Percentiles rank a stretch among this genome's conserved stretches.
Conservation (phyloP, 768 basidiomycete genomes). For the Naganishia vaughanmartiniae region DNA sequence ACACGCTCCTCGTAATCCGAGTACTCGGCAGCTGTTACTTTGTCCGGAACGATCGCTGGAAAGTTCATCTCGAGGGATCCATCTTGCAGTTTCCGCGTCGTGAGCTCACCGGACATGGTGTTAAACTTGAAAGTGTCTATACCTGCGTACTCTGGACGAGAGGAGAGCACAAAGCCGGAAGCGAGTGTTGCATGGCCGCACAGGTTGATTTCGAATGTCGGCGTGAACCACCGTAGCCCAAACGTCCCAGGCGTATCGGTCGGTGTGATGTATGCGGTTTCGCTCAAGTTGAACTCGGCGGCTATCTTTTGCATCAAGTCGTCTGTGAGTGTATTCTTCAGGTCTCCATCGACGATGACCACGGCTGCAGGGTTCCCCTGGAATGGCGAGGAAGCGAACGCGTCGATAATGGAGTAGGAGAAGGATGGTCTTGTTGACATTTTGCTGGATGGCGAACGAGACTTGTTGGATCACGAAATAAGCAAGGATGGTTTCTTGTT, state of each 20-base stretch:
- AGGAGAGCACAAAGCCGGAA: constrained; percentile 24
- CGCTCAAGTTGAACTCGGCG: constrained; percentile 31
- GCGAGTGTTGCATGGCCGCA: constrained; percentile 35
- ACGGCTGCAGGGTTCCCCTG: constrained; percentile 34
- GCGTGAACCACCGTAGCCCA: constrained; percentile 31
- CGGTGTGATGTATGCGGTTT: constrained; percentile 31
- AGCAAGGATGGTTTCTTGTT: background rate
- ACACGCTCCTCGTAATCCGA: constrained; percentile 7
- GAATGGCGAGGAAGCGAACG: constrained; percentile 30
- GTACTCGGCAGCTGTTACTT: background rate
- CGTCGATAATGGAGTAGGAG: constrained; percentile 24
- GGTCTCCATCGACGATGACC: constrained; percentile 24
- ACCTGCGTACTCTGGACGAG: background rate
- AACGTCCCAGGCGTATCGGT: constrained; percentile 8
- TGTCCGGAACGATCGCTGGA: constrained; percentile 23
- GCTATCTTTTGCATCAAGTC: constrained; percentile 29
- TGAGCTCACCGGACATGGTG: constrained; percentile 18
- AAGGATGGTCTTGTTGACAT: constrained; percentile 9
- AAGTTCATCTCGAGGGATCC: constrained; percentile 31
- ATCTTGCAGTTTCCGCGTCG: constrained; percentile 8
- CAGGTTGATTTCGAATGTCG: constrained; percentile 26
- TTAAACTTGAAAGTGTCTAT: constrained; percentile 23
- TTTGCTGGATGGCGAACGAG: background rate
- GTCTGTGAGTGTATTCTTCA: constrained; percentile 12
- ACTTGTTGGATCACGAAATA: background rate